Percentiles rank a stretch among this genome's conserved stretches.
These are phyloP conservation scores for Cryptosporidium parvum DNA, from an alignment of 169 alveolate genomes.

Conservation along the genomic window DNA sequence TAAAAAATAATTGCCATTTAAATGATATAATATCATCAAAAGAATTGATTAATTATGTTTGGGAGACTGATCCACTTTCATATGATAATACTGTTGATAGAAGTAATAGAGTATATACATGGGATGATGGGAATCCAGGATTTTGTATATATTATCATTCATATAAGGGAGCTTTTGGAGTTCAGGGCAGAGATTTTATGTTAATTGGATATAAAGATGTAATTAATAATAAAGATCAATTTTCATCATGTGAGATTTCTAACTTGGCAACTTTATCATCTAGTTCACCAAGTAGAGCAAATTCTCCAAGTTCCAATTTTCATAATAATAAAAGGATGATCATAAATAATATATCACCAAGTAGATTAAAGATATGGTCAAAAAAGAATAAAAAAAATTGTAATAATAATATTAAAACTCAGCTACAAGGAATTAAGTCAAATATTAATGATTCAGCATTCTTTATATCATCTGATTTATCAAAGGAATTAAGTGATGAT, in stretches of 20 bases:
- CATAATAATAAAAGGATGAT: background rate
- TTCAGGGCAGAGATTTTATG: constrained; percentile 59
- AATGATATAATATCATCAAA: constrained; percentile 54
- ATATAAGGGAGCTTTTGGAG: constrained; percentile 66
- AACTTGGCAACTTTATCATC: constrained; percentile 12
- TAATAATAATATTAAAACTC: background rate
- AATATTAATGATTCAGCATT: constrained; percentile 34
- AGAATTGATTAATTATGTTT: constrained; percentile 50
- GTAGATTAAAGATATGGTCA: constrained; percentile 22
- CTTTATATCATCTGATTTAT: constrained; percentile 46
- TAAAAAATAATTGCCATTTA: constrained; percentile 43
- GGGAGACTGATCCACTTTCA: constrained; percentile 63
- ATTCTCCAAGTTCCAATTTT: constrained; percentile 31
- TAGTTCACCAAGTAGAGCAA: constrained; percentile 14
- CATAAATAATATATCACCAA: constrained; percentile 34
- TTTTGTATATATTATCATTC: constrained; percentile 69
- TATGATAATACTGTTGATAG: constrained; percentile 72
- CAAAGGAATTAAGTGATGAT: constrained; percentile 23
- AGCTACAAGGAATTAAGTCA: background rate
- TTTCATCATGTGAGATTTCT: constrained; percentile 4
- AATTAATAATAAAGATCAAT: constrained; percentile 1
- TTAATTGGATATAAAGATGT: constrained; percentile 52
- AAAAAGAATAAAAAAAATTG: background rate
- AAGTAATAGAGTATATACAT: constrained; percentile 63
- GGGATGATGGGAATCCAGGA: constrained; percentile 68